Evolutionary conservation across 345 rosid genomes (phyloP).

Genomic region (Tarenaya hassleriana): DNA sequence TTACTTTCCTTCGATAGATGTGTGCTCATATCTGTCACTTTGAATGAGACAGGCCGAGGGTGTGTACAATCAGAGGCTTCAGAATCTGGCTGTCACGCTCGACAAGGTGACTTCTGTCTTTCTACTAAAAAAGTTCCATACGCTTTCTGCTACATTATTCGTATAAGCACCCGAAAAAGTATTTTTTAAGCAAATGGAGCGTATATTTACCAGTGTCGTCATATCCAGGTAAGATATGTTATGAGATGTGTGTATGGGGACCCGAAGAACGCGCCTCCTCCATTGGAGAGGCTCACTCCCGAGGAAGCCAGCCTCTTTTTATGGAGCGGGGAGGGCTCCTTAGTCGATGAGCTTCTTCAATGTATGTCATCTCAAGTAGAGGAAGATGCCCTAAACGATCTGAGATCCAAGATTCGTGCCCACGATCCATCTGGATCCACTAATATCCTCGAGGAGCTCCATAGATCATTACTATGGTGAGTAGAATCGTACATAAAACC

Average conservation of each 20-base stretch:
- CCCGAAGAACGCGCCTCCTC: slow-evolving; percentile 95
- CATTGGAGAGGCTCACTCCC: slow-evolving; percentile 71
- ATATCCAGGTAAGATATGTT: slow-evolving; percentile 82
- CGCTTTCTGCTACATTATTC: slow-evolving; percentile 6
- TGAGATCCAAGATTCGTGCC: slow-evolving; percentile 59
- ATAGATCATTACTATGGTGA: slow-evolving; percentile 84
- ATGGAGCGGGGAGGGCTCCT: slow-evolving; percentile 91
- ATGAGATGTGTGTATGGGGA: slow-evolving; percentile 88
- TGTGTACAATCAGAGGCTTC: slow-evolving; percentile 99
- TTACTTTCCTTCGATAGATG: slow-evolving; percentile 5
- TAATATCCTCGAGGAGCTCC: slow-evolving; percentile 61
- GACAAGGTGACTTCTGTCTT: slow-evolving; percentile 66
- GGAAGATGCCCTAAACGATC: slow-evolving; percentile 48
- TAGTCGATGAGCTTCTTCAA: slow-evolving; percentile 83
- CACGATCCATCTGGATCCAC: slow-evolving; percentile 70
- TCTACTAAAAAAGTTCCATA: slow-evolving; percentile 11
- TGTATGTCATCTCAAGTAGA: slow-evolving; percentile 73
- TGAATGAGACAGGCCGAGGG: slow-evolving; percentile 80
- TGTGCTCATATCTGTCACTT: slow-evolving; percentile 21
- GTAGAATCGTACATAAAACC: slow-evolving; percentile 21
- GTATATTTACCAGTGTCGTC: slow-evolving; percentile 16
- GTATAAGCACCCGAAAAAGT: background rate
- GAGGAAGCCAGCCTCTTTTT: slow-evolving; percentile 62
- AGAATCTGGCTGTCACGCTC: slow-evolving; percentile 93
- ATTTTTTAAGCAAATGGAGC: slow-evolving; percentile 10